Evolutionary conservation across 2,329 filamentous ascomycete genomes (phyloP).

Genomic region (Ophiosphaerella herpotricha): DNA sequence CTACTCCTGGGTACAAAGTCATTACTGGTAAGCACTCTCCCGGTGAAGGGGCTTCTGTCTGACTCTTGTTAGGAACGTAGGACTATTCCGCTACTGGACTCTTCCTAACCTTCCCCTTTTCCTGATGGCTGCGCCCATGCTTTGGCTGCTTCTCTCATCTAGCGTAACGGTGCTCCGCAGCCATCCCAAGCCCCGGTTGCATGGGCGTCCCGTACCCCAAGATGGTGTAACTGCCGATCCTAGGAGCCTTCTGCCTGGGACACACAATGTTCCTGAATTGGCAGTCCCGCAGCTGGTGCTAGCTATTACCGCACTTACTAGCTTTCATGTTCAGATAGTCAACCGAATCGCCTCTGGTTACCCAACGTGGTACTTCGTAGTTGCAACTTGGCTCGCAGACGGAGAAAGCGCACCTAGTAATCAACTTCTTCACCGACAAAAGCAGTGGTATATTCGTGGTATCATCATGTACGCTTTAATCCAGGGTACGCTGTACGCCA

Average conservation of each 20-base stretch:
- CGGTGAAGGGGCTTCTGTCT: background rate
- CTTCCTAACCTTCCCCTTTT: conserved; percentile 85
- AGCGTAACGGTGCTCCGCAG: conserved; percentile 45
- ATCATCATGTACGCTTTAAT: conserved; percentile 83
- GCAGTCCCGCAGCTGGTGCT: conserved; percentile 75
- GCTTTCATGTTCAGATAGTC: conserved; percentile 92
- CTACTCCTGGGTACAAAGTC: conserved; percentile 83
- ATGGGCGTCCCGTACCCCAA: conserved; percentile 21
- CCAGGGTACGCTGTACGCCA: conserved; percentile 83
- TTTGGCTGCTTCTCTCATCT: conserved; percentile 69
- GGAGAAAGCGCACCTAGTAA: background rate
- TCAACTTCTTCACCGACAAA: background rate
- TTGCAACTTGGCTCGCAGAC: conserved; percentile 55
- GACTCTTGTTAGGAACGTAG: conserved; percentile 71
- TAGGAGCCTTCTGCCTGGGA: conserved; percentile 5
- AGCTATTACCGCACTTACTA: conserved; percentile 72
- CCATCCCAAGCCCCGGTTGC: conserved; percentile 47
- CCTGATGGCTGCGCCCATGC: conserved; percentile 77
- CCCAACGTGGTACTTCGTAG: conserved; percentile 85
- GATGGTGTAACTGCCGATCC: conserved; percentile 10
- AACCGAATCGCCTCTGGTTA: conserved; percentile 87
- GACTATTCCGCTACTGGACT: conserved; percentile 90
- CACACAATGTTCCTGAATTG: conserved; percentile 50
- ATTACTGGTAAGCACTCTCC: conserved; percentile 75
- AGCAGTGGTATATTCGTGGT: conserved; percentile 40